Conservation (phyloP, 305 asterid genomes). For the Solanum aculeatissimum region DNA sequence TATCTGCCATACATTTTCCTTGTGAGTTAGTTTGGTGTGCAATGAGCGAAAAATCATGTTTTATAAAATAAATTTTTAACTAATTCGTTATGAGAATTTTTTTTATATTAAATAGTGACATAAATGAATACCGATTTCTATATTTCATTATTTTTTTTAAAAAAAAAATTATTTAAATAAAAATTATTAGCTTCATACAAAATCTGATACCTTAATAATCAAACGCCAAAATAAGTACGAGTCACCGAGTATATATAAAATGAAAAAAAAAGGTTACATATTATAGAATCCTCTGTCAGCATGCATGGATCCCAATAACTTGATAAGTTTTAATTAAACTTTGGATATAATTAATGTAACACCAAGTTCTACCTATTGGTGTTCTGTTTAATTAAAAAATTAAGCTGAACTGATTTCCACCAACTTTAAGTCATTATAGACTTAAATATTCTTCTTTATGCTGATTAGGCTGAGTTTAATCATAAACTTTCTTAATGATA, state of each 20-base stretch:
- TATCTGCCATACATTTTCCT: neutral
- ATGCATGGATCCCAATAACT: neutral
- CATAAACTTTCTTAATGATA: neutral
- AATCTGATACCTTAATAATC: neutral
- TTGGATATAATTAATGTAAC: neutral
- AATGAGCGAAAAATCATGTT: neutral
- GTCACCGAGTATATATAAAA: neutral
- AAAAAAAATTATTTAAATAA: neutral
- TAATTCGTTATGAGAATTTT: too few relatives aligned
- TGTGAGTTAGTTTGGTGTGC: neutral
- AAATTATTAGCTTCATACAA: accelerated
- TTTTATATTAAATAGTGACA: too few relatives aligned
- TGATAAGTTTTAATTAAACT: neutral
- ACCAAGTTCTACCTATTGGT: neutral
- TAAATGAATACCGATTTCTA: too few relatives aligned
- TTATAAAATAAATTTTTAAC: too few relatives aligned
- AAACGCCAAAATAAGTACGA: neutral
- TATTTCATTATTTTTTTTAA: too few relatives aligned
- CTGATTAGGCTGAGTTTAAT: neutral
- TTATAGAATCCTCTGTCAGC: neutral
- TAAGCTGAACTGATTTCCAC: neutral
- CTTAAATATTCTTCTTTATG: neutral
- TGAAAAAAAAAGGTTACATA: neutral
- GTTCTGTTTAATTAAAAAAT: neutral
- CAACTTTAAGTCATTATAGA: neutral